These are phyloP conservation scores for Metschnikowia drakensbergensis DNA, from an alignment of 805 yeast species.

Conservation along the genomic window DNA sequence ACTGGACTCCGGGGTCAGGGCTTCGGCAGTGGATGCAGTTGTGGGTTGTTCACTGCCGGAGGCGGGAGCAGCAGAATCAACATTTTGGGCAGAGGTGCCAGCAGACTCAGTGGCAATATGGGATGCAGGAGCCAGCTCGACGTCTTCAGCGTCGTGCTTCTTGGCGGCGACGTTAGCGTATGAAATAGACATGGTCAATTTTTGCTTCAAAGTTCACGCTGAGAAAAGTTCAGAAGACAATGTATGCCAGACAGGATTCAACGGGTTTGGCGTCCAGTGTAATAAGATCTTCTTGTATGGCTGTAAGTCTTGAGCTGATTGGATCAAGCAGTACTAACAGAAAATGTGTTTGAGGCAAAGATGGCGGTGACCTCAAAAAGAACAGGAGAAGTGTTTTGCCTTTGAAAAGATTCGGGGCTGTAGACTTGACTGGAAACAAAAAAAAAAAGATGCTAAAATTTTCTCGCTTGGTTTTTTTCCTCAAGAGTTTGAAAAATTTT, in stretches of 20 bases:
- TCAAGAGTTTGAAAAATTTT: conserved; percentile 5
- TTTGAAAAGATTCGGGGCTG: conserved; percentile 2
- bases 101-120: background rate
- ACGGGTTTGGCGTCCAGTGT: conserved; percentile 1
- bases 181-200: conserved; percentile 25
- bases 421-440: conserved; percentile 3
- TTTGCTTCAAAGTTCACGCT: background rate
- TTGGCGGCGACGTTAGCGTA: conserved; percentile 43
- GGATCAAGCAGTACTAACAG: conserved; percentile 2
- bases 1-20: conserved; percentile 4
- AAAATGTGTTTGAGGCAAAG: background rate
- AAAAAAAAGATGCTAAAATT: conserved; percentile 2
- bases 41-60: conserved; percentile 8
- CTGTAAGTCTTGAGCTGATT: conserved; percentile 1
- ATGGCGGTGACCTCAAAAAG: background rate
- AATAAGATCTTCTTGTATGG: background rate
- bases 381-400: background rate
- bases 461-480: conserved; percentile 6
- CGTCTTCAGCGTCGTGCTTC: conserved; percentile 20
- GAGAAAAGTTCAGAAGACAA: conserved; percentile 1
- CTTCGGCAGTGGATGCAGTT: conserved; percentile 7
- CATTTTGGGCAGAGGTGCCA: conserved; percentile 6
- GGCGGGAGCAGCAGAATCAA: conserved; percentile 5
- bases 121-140: conserved; percentile 7
- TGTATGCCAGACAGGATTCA: background rate